phyloP scores from a whole-genome alignment of 2,329 filamentous ascomycete species.

The Ophiostoma sp. region DNA sequence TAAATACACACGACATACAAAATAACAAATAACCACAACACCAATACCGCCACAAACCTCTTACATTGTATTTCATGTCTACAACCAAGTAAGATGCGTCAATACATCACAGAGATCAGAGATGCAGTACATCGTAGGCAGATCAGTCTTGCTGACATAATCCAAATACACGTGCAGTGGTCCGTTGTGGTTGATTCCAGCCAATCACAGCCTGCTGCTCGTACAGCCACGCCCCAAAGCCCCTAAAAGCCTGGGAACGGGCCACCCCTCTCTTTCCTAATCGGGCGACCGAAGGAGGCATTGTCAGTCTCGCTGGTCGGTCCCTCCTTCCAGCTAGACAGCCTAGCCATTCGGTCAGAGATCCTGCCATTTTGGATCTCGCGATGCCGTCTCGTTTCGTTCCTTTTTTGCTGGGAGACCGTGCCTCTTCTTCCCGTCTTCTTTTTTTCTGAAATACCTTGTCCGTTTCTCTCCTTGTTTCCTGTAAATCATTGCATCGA shows the following conservation, averaged over 20 bases:
- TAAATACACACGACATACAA: too few species aligned
- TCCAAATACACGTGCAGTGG: background rate
- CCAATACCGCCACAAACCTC: too few species aligned
- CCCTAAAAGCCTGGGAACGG: constrained; percentile 5
- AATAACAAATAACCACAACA: too few species aligned
- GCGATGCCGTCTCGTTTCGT: constrained; percentile 18
- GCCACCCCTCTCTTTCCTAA: constrained; percentile 23
- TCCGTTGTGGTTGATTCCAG: background rate
- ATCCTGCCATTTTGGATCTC: constrained; percentile 16
- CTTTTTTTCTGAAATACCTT: background rate
- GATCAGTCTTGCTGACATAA: background rate
- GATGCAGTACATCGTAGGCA: background rate
- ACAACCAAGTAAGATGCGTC: background rate
- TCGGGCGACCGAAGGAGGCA: constrained; percentile 26
- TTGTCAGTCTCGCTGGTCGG: constrained; percentile 21
- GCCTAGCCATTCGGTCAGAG: constrained; percentile 20
- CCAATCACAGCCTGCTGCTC: background rate
- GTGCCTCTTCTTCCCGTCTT: background rate
- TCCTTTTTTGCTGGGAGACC: too few species aligned
- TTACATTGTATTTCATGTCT: too few species aligned
- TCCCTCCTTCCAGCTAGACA: constrained; percentile 23
- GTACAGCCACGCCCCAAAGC: constrained; percentile 17
- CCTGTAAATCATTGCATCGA: background rate
- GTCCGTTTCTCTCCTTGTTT: background rate
- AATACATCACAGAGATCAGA: background rate